Base-by-base conservation (phyloP, 2,329 filamentous ascomycete species). In the Aspergillus floridensis region DNA sequence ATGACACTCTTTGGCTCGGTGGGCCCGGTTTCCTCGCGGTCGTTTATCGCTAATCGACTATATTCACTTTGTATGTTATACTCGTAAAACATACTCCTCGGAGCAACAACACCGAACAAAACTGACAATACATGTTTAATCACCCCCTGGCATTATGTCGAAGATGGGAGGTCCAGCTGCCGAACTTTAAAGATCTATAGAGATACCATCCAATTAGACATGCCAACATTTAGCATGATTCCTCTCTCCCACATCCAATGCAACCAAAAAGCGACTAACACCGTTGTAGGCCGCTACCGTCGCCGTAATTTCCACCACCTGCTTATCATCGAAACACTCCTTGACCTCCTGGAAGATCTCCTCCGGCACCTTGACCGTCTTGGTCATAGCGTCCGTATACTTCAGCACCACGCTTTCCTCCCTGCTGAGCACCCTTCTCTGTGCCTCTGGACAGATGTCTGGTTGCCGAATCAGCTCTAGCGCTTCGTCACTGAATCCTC, bases 321-420 rank as follows among this genome's bases (percentile, higher is more conserved):
- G 89, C 69, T 83, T 81, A 62, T 93, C 88, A 24, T 72, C 80
- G 66, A 93, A 92, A 38, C 82, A 69, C 12, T 64, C 72, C 76
- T 82, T 88, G 64, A 96, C 65, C 65, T 78, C 76, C 31, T 72
- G 83, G 76, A 93, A 93, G 1, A 90, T 84, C 59, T 79, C 83
- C 52, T 95, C 88, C 12, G 79, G 75, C 6, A 96, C 91, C 54
- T 82, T 78, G 0, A 93, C 88, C 49, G 85, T 83, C 64, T 86
- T 80, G 53, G 92, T 96, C 89, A 96, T 96, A 72, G 91, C 89
- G 77, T 96, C 91, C 19, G 91, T 84, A 72, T 92, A 93, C 49
- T 82, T 79, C 56, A 93, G 73, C 35, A 91, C 88, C 0, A 86
- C 87, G 80, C 85, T 86, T 76, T 92, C 86, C 71, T 79, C 81